Base-by-base conservation (phyloP, 1,284 basidiomycete species). In the Sutorius eximius region DNA sequence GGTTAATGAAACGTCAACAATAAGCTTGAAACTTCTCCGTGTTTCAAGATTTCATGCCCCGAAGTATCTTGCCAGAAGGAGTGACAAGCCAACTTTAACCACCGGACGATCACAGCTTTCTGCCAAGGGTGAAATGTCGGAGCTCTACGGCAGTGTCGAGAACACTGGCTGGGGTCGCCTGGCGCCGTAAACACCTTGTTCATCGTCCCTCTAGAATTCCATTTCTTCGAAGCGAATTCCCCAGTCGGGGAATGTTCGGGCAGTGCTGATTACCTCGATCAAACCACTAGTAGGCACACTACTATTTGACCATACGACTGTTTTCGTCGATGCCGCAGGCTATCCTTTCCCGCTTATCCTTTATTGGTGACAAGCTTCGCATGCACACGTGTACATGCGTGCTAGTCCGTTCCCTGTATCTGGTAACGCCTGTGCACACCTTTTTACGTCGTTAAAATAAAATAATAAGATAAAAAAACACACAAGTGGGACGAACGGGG, bases 41-140 rank as follows among this genome's bases (percentile, higher is more conserved):
- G 63, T 65, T 65, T 65, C 66, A 67, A 62, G 38, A 50, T 49
- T 52, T 65, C 52, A 63, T 67, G 60, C 57, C 60, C 66, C 66
- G 62, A 65, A 49, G 12, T 36, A 32, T 34, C 41, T 41, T 51
- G n/a, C 15, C 47, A 46, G 32, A 53, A 50, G 30, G 24, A 37
- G 16, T 43, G 45, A 48, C 50, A 51, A 33, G 51, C 20, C 56
- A 55, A 45, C 44, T 38, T 55, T 34, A 64, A 59, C 45, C 32
- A 16, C 20, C 12, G 11, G 43, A 20, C n/a, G 43, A 30, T 30
- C 43, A 45, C 29, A 18, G 20, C 18, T 45, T 16, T 45, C 18
- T 16, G 18, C 30, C 30, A 22, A 29, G 29, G 41, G 11, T 16
- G 30, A 32, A 41, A 16, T 48, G 45, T 40, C 44, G 49, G 34